Evolutionary conservation across 2,329 filamentous ascomycete species (phyloP).

Genomic region (Paraphaeosphaeria sporulosa): DNA sequence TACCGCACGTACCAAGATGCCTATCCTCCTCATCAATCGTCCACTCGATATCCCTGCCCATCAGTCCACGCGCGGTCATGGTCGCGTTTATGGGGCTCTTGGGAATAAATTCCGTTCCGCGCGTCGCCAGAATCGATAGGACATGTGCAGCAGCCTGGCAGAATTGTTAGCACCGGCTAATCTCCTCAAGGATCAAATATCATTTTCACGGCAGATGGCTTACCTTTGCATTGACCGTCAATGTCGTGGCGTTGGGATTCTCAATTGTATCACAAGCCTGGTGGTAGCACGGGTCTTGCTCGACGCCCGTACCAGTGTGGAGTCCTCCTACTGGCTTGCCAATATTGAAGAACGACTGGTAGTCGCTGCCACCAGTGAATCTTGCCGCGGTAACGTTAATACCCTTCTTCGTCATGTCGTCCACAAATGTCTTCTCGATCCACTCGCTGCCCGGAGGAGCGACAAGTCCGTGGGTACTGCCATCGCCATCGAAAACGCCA

Average conservation of each 20-base stretch:
- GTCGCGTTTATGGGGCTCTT: slow-evolving; percentile 44
- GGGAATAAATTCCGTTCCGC: slow-evolving; percentile 43
- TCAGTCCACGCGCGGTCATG: slow-evolving; percentile 38
- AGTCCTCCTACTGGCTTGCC: slow-evolving; percentile 51
- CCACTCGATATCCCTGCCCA: slow-evolving; percentile 40
- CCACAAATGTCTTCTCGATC: slow-evolving; percentile 48
- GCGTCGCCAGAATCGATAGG: slow-evolving; percentile 40
- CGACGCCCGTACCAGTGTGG: slow-evolving; percentile 51
- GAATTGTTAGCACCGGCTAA: slow-evolving; percentile 13
- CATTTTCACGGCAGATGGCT: slow-evolving; percentile 20
- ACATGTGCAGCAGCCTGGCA: slow-evolving; percentile 45
- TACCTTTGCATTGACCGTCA: slow-evolving; percentile 49
- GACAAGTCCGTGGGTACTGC: slow-evolving; percentile 41
- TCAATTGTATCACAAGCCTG: slow-evolving; percentile 49
- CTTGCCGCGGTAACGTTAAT: slow-evolving; percentile 47
- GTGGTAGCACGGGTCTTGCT: slow-evolving; percentile 52
- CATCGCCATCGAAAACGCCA: slow-evolving; percentile 51
- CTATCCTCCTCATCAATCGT: slow-evolving; percentile 37
- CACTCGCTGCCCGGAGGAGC: slow-evolving; percentile 44
- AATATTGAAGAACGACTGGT: slow-evolving; percentile 50
- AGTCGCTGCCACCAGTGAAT: slow-evolving; percentile 51
- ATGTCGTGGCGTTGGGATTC: slow-evolving; percentile 47
- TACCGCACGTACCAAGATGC: slow-evolving; percentile 41
- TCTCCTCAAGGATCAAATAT: too few relatives aligned
- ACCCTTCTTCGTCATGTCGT: slow-evolving; percentile 44